Conservation (phyloP, 2,329 filamentous ascomycete species). For the Colletotrichum australisinense region DNA sequence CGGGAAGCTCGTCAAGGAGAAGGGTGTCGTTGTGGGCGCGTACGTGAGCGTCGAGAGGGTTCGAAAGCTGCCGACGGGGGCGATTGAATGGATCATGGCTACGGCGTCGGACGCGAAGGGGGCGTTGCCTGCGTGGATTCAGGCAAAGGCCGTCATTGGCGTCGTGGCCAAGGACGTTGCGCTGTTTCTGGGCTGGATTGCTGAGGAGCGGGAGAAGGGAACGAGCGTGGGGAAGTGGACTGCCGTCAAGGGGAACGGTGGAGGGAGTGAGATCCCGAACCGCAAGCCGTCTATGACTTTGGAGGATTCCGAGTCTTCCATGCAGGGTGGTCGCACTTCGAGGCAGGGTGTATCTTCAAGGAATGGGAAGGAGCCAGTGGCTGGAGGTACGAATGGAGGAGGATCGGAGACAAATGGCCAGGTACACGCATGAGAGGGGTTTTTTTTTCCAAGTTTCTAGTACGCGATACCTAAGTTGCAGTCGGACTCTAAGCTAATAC, state of each 20-base stretch:
- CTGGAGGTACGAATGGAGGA: constrained; percentile 3
- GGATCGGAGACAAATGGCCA: constrained; percentile 24
- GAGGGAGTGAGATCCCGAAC: constrained; percentile 6
- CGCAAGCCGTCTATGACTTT: constrained; percentile 8
- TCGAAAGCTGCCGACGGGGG: constrained; percentile 53
- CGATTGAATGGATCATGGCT: constrained; percentile 82
- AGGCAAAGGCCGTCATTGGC: constrained; percentile 71
- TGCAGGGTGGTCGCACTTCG: constrained; percentile 25
- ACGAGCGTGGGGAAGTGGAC: constrained; percentile 35
- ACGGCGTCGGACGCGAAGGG: constrained; percentile 79
- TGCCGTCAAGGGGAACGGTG: constrained; percentile 26
- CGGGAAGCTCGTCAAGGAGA: constrained; percentile 50
- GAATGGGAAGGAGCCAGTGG: constrained; percentile 8
- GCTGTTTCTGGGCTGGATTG: constrained; percentile 74
- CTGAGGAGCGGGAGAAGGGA: constrained; percentile 51
- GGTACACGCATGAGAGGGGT: not conserved
- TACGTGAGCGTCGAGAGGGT: constrained; percentile 77
- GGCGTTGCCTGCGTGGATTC: constrained; percentile 72
- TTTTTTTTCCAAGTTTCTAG: not conserved
- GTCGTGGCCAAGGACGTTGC: constrained; percentile 78
- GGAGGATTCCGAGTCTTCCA: constrained; percentile 28
- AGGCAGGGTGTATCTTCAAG: constrained; percentile 27
- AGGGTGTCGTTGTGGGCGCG: constrained; percentile 64
- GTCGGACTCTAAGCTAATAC: not conserved
- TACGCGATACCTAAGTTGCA: not conserved